These are phyloP conservation scores for Populus davidiana DNA, from an alignment of 345 rosid genomes.

Conservation along the genomic window DNA sequence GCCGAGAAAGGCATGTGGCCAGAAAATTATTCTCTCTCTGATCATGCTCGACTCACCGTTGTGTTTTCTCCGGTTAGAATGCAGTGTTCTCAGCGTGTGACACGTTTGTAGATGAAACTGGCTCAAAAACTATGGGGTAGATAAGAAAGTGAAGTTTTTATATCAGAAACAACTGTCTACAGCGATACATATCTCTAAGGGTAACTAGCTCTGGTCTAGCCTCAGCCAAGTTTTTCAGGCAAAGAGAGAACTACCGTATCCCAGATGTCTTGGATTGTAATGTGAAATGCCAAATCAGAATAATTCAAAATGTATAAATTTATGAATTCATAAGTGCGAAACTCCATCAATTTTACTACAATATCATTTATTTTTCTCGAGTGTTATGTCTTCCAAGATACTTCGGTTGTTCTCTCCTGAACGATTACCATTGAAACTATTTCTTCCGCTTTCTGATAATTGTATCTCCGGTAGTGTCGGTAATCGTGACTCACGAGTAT, in stretches of 20 bases:
- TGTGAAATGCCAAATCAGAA: background rate
- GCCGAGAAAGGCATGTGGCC: conserved; percentile 79
- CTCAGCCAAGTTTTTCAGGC: conserved; percentile 7
- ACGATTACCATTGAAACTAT: background rate
- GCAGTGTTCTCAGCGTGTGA: conserved; percentile 35
- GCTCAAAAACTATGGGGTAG: background rate
- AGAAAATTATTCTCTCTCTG: conserved; percentile 67
- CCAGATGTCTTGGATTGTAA: background rate
- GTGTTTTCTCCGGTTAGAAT: conserved; percentile 67
- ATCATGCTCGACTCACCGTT: conserved; percentile 71
- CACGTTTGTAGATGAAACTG: background rate
- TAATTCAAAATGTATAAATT: background rate
- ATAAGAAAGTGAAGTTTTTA: background rate
- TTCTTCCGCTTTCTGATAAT: too few species aligned
- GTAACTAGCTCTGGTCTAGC: background rate
- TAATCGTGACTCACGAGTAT: too few species aligned
- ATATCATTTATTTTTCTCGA: background rate
- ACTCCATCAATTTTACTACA: too few species aligned
- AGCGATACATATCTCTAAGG: background rate
- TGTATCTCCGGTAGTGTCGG: too few species aligned
- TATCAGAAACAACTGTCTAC: background rate
- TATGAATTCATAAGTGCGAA: too few species aligned
- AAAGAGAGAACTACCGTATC: background rate
- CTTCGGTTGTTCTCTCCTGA: background rate
- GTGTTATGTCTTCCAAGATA: background rate